Evolutionary conservation across 352 stramenopile genomes (phyloP).

Genomic region (Phytophthora capsici): DNA sequence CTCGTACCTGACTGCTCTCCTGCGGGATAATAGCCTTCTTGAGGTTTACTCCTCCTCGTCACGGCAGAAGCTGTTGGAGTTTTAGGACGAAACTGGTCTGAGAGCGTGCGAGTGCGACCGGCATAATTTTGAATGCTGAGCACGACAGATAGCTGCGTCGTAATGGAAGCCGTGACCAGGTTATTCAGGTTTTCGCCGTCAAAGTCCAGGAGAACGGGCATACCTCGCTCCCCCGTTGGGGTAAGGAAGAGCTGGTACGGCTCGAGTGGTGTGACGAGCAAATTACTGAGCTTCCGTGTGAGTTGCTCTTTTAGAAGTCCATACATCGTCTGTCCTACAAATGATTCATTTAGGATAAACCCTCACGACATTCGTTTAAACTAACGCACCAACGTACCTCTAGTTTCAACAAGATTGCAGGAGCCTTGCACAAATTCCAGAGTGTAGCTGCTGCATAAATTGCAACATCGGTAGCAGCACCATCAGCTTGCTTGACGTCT

Average conservation of each 20-base stretch:
- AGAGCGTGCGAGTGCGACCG: conserved; percentile 40
- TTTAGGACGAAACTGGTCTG: conserved; percentile 53
- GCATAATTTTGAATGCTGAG: conserved; percentile 72
- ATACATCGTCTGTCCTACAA: conserved; percentile 57
- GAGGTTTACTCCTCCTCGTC: conserved; percentile 1
- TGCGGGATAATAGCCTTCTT: background rate
- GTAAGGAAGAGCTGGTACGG: conserved; percentile 50
- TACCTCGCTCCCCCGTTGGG: conserved; percentile 53
- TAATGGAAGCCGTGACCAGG: conserved; percentile 58
- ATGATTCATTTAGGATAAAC: conserved; percentile 3
- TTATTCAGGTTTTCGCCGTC: conserved; percentile 65
- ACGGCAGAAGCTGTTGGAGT: conserved; percentile 23
- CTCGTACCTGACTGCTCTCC: conserved; percentile 36
- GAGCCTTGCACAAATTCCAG: conserved; percentile 79
- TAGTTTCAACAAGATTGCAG: conserved; percentile 67
- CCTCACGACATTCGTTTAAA: background rate
- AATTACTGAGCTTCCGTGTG: conserved; percentile 53
- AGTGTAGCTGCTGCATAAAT: conserved; percentile 59
- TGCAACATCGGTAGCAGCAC: conserved; percentile 40
- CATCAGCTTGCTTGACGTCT: conserved; percentile 31
- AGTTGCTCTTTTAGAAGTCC: conserved; percentile 65
- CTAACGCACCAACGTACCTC: conserved; percentile 50
- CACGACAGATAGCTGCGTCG: conserved; percentile 49
- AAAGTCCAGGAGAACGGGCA: conserved; percentile 57
- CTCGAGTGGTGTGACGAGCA: conserved; percentile 58